Evolutionary conservation across 768 basidiomycete species (phyloP), one percentile per base, ranked within the genome.

Genomic region (Leccinum rimulosum): DNA sequence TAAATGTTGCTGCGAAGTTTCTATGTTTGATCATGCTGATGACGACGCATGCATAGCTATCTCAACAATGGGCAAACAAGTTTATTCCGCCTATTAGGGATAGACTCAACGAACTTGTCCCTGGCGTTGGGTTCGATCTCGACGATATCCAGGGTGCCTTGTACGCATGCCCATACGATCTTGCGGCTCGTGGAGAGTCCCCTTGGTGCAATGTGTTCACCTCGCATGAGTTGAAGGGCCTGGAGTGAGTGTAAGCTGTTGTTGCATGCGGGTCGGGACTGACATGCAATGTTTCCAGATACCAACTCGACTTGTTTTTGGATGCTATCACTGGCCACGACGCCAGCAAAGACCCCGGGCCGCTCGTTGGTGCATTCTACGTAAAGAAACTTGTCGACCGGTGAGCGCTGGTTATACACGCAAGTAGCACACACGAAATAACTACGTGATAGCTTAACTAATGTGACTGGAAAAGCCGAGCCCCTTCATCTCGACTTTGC

Each of bases 131-230:
- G 36, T 68, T 79, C 30, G 64, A 70, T 11, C 33, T 62, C 7
- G 59, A 70, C 40, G 70, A 75, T 61, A 63, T 69, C 10, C 76
- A 66, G 38, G 79, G 79, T 31, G 76, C 76, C 53, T 68, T 80
- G 51, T 78, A 74, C 55, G 77, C 76, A 19, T 77, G 76, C 53
- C 73, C 77, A 36, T 79, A 76, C 47, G 78, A 78, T 58, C 66
- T 75, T 40, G 78, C 77, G 3, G 72, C 75, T 19, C 60, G 65
- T 54, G 60, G 66, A 19, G 52, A 50, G 25, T 74, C 79, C 30
- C 75, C 79, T 1, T 79, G 77, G 79, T 79, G 76, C 55, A 64
- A 64, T n/a, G 74, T 72, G 52, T 79, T 80, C 66, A 61, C 66
- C 7, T 27, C 31, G 38, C 33, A 40, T 25, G 78, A 79, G 60